Base-by-base conservation (phyloP, 1,284 basidiomycete species). In the Chalciporus sp. region DNA sequence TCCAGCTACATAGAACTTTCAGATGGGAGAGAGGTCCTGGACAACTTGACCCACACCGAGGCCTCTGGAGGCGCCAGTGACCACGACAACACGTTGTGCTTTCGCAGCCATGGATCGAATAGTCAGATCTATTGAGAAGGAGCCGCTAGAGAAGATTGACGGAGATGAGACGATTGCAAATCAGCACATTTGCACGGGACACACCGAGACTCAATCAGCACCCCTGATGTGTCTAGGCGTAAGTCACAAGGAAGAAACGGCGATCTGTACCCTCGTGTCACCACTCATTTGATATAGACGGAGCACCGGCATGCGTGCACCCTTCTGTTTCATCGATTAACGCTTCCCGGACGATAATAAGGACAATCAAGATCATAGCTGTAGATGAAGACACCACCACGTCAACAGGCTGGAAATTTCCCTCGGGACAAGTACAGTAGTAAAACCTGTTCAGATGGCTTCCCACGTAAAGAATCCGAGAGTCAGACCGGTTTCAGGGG, bases 11-110 rank as follows among this genome's bases (percentile, higher is more conserved):
- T 16, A 23, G 10, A 40, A n/a, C 7, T 16, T 8, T 51, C 19
- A 51, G 50, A 31, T 14, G 11, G 16, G 9, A 31, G 35, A 49
- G 19, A 39, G 10, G 26, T 49, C 10, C 40, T 4, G 12, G 16
- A n/a, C 3, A 11, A 19, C n/a, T 52, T 51, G 8, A 19, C 50
- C 37, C 19, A 51, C 50, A 16, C 48, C 48, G 19, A 49, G 40
- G 10, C 48, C 48, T 33, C 48, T 42, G 26, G 48, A 49, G 23
- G 48, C 48, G 8, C 48, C 51, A 35, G 51, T 52, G 47, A 52
- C 39, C 11, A 52, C 51, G 23, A 52, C 39, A 14, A 52, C 47
- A 16, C 46, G 51, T 42, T 29, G 37, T 33, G n/a, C 23, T 31
- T 41, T 52, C 6, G 17, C 39, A 37, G 35, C 4, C 35, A 37